Evolutionary conservation across 495 filamentous ascomycete genomes (phyloP).

Genomic region (Eremomyces bilateralis): DNA sequence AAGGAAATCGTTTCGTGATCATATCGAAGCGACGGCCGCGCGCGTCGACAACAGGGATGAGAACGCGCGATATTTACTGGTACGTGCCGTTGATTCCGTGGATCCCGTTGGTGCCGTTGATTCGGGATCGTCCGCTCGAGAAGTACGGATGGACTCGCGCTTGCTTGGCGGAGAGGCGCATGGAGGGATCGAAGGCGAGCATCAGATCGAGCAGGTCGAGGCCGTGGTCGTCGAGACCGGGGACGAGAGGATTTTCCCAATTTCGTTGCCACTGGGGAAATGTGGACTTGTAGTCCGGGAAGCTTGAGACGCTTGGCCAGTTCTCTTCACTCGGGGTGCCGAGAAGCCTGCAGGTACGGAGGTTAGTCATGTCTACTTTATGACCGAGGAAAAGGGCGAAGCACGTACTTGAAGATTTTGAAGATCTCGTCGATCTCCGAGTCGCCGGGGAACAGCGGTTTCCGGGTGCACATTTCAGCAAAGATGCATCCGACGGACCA

Average conservation of each 20-base stretch:
- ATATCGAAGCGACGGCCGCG: no score
- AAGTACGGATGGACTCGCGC: slow-evolving; percentile 88
- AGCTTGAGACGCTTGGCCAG: slow-evolving; percentile 94
- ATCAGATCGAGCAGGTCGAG: slow-evolving; percentile 69
- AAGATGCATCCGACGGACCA: slow-evolving; percentile 98
- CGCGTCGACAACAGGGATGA: no score
- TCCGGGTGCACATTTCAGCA: slow-evolving; percentile 97
- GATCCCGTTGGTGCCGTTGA: no score
- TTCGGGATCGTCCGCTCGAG: no score
- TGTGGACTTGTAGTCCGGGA: slow-evolving; percentile 90
- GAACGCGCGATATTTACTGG: no score
- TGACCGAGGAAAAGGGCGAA: slow-evolving; percentile 1
- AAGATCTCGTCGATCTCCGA: slow-evolving; percentile 99
- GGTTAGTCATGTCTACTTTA: no score
- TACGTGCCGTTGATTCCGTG: no score
- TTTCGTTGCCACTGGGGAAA: slow-evolving; percentile 93
- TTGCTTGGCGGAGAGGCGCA: slow-evolving; percentile 88
- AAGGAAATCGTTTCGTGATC: no score
- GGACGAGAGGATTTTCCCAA: slow-evolving; percentile 30
- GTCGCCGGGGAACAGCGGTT: slow-evolving; percentile 91
- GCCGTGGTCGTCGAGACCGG: slow-evolving; percentile 49
- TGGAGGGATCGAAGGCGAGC: slow-evolving; percentile 86
- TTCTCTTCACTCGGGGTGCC: slow-evolving; percentile 74
- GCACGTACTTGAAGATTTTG: slow-evolving; percentile 82
- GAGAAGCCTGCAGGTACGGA: slow-evolving; percentile 44